phyloP scores from a whole-genome alignment of 2,329 filamentous ascomycete species.

The Aquanectria penicillioides region DNA sequence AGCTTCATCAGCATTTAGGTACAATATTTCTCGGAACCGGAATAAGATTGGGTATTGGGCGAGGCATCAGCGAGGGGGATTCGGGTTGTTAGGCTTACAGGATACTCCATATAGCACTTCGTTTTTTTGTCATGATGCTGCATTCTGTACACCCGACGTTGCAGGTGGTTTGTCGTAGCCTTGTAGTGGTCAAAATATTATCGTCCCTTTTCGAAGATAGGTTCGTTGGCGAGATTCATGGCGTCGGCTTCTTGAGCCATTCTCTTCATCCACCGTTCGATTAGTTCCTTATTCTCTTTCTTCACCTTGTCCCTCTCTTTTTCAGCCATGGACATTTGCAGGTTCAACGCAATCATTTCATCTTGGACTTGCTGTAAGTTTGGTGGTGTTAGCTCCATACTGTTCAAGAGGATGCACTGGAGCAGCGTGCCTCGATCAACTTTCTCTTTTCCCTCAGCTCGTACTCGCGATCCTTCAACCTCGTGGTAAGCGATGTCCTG shows the following conservation, averaged over 20 bases:
- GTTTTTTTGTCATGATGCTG: slow-evolving; percentile 30
- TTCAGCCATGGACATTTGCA: slow-evolving; percentile 89
- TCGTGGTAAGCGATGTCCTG: slow-evolving; percentile 68
- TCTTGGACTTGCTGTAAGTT: slow-evolving; percentile 86
- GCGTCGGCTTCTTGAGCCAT: slow-evolving; percentile 88
- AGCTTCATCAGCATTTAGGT: slow-evolving; percentile 44
- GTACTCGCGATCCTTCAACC: slow-evolving; percentile 83
- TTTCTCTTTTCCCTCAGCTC: slow-evolving; percentile 87
- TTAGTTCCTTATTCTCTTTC: slow-evolving; percentile 86
- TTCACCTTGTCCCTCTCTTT: slow-evolving; percentile 77
- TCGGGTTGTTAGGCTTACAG: slow-evolving; percentile 41
- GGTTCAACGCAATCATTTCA: slow-evolving; percentile 86
- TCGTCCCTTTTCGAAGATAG: slow-evolving; percentile 45
- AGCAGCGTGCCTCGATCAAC: slow-evolving; percentile 72
- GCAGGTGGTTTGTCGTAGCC: not conserved
- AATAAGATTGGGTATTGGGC: slow-evolving; percentile 32
- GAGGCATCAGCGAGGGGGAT: slow-evolving; percentile 33
- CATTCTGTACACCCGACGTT: slow-evolving; percentile 2
- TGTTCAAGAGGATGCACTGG: not conserved
- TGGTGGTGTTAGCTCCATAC: slow-evolving; percentile 20
- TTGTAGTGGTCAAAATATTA: slow-evolving; percentile 24
- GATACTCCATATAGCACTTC: slow-evolving; percentile 46
- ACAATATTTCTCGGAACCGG: slow-evolving; percentile 23
- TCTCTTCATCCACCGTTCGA: slow-evolving; percentile 90
- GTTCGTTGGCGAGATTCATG: slow-evolving; percentile 78